Evolutionary conservation across 2,329 filamentous ascomycete species (phyloP), one percentile per base, ranked within the genome.

Genomic region (Venturia effusa): DNA sequence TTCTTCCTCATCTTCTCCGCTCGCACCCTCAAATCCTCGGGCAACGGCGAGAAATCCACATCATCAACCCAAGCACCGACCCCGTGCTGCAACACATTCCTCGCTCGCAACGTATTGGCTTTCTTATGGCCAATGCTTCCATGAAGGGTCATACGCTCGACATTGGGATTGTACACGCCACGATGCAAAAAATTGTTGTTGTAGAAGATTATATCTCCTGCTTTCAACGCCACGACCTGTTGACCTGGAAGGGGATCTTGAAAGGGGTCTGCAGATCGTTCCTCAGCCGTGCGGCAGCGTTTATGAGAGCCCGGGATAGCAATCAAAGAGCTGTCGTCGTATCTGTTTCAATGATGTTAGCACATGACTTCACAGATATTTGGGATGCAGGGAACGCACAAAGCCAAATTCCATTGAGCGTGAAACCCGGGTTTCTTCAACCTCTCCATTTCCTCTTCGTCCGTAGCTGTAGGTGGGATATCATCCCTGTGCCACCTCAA

Each of bases 401-500:
- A 79, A 8, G 91, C 87, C 54, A 96, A 79, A 73, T 96, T 96
- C 83, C 90, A 96, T 77, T 96, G 92, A 43, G 90, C 88, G 70
- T 94, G 90, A 69, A 83, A 85, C 64, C 87, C 85, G 0, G 85
- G 83, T 66, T 83, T 77, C 1, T 73, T 71, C 61, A 95, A 76
- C 34, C 87, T 77, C 55, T 75, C 75, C 51, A 84, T 70, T 74
- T 96, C 92, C 70, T 92, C 85, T 24, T 87, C 86, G 0, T 84
- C 71, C 0, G 79, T 80, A 0, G 86, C 89, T 0, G 81, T 79
- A n/a, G 86, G 81, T 2, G 85, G 79, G 59, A 96, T 87, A 71
- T 95, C 90, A 71, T 96, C 92, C 39, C 92, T 80, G 73, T 96
- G 92, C 92, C 92, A 96, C 60, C 87, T 79, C 61, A 96, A 80